Conservation (phyloP, 768 basidiomycete genomes). For the Pulveroboletus sp. region DNA sequence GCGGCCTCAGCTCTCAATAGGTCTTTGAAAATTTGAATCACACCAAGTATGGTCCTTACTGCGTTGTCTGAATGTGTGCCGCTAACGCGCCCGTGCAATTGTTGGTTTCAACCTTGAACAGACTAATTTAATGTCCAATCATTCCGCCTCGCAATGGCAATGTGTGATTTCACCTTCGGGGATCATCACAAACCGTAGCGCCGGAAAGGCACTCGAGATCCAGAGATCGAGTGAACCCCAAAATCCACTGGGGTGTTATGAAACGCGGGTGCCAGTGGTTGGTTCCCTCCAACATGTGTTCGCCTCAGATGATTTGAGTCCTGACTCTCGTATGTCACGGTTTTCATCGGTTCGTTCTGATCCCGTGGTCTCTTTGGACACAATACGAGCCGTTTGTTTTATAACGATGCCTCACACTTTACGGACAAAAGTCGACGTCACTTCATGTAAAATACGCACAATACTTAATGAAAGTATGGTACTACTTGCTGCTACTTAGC, state of each 20-base stretch:
- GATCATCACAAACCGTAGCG: constrained; percentile 66
- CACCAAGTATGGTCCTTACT: constrained; percentile 52
- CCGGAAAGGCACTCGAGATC: constrained; percentile 58
- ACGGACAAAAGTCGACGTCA: too few species aligned
- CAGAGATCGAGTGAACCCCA: constrained; percentile 82
- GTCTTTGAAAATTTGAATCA: constrained; percentile 48
- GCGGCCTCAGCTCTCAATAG: too few species aligned
- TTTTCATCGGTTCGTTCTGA: too few species aligned
- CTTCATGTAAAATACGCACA: too few species aligned
- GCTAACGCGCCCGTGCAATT: constrained; percentile 39
- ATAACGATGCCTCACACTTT: too few species aligned
- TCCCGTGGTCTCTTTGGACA: too few species aligned
- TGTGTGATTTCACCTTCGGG: constrained; percentile 70
- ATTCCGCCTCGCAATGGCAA: constrained; percentile 76
- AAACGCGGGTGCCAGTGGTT: constrained; percentile 63
- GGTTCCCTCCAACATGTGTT: constrained; percentile 51
- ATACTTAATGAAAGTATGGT: too few species aligned
- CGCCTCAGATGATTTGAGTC: constrained; percentile 13
- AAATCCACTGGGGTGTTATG: constrained; percentile 54
- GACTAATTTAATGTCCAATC: too few species aligned
- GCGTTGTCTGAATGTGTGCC: not conserved
- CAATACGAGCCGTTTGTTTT: too few species aligned
- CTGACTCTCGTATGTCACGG: too few species aligned
- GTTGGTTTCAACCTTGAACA: constrained; percentile 68
- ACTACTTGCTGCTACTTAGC: too few species aligned